These are phyloP conservation scores for Saccharum hybrid DNA, from an alignment of 202 grass and related monocot species.

Conservation along the genomic window DNA sequence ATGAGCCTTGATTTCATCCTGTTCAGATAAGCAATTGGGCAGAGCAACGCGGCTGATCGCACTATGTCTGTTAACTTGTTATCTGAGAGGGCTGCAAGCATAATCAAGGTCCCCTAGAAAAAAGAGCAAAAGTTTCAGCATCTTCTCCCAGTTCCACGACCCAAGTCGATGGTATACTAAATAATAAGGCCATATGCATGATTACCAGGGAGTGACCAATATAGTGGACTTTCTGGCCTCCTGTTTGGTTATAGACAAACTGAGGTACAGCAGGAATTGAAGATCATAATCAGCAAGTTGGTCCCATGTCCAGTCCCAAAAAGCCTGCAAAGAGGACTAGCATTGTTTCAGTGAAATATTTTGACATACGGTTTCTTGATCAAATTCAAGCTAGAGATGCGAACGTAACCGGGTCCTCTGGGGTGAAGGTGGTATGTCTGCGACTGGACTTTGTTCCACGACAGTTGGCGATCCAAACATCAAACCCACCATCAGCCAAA, in stretches of 20 bases:
- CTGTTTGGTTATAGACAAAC: constrained; percentile 55
- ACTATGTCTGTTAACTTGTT: constrained; percentile 54
- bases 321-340: constrained; percentile 47
- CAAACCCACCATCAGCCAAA: constrained; percentile 66
- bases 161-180: constrained; percentile 26
- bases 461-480: constrained; percentile 75
- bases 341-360: constrained; percentile 22
- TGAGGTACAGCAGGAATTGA: constrained; percentile 62
- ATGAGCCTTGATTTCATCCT: too few relatives aligned
- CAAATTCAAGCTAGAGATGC: constrained; percentile 30
- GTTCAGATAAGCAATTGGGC: constrained; percentile 63
- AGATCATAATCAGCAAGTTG: constrained; percentile 66
- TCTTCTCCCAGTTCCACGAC: neutral
- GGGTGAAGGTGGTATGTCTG: constrained; percentile 51
- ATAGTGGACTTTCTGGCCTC: constrained; percentile 62
- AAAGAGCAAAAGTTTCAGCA: constrained; percentile 34
- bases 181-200: neutral
- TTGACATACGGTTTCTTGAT: constrained; percentile 23
- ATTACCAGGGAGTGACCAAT: constrained; percentile 67
- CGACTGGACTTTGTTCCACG: constrained; percentile 67
- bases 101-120: constrained; percentile 68
- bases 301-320: constrained; percentile 73
- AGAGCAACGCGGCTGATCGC: constrained; percentile 62
- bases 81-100: constrained; percentile 62
- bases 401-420: constrained; percentile 46